Base-by-base conservation (phyloP, 2,329 filamentous ascomycete species). In the Pseudodiploospora longispora region DNA sequence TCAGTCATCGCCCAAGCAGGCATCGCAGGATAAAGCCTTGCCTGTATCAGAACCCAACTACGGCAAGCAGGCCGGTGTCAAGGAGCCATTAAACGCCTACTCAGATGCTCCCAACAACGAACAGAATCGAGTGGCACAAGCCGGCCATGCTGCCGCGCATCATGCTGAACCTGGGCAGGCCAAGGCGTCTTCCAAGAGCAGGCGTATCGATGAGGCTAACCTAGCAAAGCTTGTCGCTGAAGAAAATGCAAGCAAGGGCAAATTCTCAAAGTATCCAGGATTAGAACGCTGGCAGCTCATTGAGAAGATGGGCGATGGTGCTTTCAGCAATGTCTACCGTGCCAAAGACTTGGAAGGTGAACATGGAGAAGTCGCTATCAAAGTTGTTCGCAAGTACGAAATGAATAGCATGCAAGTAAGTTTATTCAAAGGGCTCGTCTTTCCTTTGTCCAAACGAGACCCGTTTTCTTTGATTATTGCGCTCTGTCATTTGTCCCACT, bases 341-440 rank as follows among this genome's bases (percentile, higher is more conserved):
- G 93, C 93, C 33, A 78, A 76, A 54, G 93, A 98, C 63, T 63
- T 69, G 38, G 75, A 81, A 5, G 85, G 86, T 35, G 73, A 82
- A 50, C 77, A 78, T 50, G 81, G 79, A 53, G 84, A 97, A 62
- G 89, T 93, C 31, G 93, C 91, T 55, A 97, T 98, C 75, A 98
- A 98, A 68, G 93, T 98, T 41, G 93, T 98, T 52, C 85, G 93
- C 60, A 97, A 97, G 70, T 97, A 88, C 64, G 93, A 98, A 69
- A 96, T 98, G 87, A 97, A 95, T 70, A 90, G 83, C 54, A 89
- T 85, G 74, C 93, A 97, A 88, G 93, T 98, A 78, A 79, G 89
- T 84, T 58, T 46, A 41, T 29, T 48, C 48, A 52, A 47, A 36
- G 46, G 51, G 51, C 50, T 44, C 51, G 50, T 52, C 29, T 47